Base-by-base conservation (phyloP, 495 filamentous ascomycete genomes). In the Aspergillus panamensis region DNA sequence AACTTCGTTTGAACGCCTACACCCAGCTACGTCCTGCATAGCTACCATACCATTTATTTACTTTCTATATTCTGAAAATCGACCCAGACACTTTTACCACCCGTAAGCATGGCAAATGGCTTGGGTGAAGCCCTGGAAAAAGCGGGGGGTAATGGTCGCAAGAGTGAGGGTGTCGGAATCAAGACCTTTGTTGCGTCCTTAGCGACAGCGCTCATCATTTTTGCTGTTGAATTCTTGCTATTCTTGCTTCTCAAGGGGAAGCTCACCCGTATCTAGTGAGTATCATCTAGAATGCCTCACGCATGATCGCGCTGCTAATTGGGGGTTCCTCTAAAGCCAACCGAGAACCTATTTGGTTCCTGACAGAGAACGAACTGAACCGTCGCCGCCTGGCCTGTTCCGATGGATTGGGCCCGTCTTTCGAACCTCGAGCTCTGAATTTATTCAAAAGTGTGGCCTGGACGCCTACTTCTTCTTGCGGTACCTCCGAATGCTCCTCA, bases 401-500 rank as follows among this genome's bases (percentile, higher is more conserved):
- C 79, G 76, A 57, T 87, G 92, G 82, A 69, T 92, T 39, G 70
- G 71, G 21, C 80, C 86, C 25, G 80, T 96, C 33, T 89, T 94
- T 72, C 84, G 80, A 66, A 90, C 90, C 53, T 80, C 83, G 47
- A 87, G 91, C 71, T 79, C 88, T n/a, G 90, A 96, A 61, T 87
- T 97, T 67, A 94, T 97, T 58, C 86, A 90, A 39, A 96, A 96
- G 72, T 96, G 91, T 70, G 94, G 94, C 6, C 82, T 98, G 39
- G 94, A 98, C 72, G 93, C 95, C 64, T 98, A 97, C 77, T 96
- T 98, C 73, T 98, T 97, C 74, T 80, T 98, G 1, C 90, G 95
- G 53, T 98, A 96, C 69, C 80, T 98, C 14, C 90, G 93, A 54
- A 94, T 96, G 69, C 83, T 98, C 3, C 81, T 98, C 37, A 88